Conservation (phyloP, 371 early-diverging fungal genomes). For the Vairimorpha ceranae region DNA sequence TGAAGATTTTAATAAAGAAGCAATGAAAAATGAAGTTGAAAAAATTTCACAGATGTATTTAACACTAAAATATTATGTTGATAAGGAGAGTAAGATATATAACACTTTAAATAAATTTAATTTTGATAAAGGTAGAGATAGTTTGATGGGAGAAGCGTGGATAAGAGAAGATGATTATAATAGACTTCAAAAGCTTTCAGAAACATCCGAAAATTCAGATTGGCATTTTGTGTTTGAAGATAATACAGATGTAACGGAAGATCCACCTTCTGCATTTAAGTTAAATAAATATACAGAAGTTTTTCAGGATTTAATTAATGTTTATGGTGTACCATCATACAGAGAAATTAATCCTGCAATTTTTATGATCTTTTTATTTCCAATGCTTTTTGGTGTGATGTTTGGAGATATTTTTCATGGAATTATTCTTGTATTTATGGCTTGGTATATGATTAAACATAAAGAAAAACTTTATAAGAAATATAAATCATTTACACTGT, state of each 20-base stretch:
- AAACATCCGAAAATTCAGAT: slow-evolving; percentile 40
- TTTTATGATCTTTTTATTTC: slow-evolving; percentile 90
- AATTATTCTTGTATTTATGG: slow-evolving; percentile 69
- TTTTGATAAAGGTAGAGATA: slow-evolving; percentile 39
- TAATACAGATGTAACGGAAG: slow-evolving; percentile 18
- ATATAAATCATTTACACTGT: slow-evolving; percentile 72
- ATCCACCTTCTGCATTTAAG: slow-evolving; percentile 80
- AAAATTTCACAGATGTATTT: slow-evolving; percentile 31
- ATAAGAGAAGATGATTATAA: slow-evolving; percentile 40
- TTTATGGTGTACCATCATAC: slow-evolving; percentile 94
- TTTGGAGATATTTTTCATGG: slow-evolving; percentile 99
- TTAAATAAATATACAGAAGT: slow-evolving; percentile 86
- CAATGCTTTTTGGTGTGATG: slow-evolving; percentile 97
- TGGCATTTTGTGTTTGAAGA: slow-evolving; percentile 57
- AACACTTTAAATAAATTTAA: slow-evolving; percentile 53
- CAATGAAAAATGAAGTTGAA: slow-evolving; percentile 40
- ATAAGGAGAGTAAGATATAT: slow-evolving; percentile 59
- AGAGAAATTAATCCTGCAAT: slow-evolving; percentile 97
- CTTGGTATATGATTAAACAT: slow-evolving; percentile 72
- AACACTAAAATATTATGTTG: slow-evolving; percentile 53
- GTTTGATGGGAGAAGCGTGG: slow-evolving; percentile 61
- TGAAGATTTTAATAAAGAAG: slow-evolving; percentile 46
- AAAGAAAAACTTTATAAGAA: slow-evolving; percentile 65
- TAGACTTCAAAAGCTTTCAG: slow-evolving; percentile 40
- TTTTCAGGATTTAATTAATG: slow-evolving; percentile 91